Percentiles rank a stretch among this genome's conserved stretches.
phyloP scores from a whole-genome alignment of 2,329 filamentous ascomycete species.

The Cytospora schulzeri region DNA sequence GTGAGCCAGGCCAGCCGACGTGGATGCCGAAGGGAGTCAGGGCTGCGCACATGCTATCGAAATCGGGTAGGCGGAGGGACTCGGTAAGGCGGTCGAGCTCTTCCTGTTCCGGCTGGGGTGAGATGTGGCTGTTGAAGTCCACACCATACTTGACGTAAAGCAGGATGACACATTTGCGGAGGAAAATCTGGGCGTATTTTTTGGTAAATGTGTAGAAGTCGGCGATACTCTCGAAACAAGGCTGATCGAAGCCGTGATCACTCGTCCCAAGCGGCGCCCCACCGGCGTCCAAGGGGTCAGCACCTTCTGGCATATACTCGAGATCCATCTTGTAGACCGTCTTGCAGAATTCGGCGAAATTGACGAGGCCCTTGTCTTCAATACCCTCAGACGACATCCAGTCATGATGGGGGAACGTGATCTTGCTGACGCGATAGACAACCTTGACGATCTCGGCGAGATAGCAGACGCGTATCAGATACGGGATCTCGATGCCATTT shows the following conservation, averaged over 20 bases:
- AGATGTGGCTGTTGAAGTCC: slow-evolving; percentile 74
- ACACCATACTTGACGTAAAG: slow-evolving; percentile 87
- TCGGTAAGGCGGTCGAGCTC: slow-evolving; percentile 83
- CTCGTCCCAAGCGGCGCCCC: not conserved
- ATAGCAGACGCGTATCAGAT: slow-evolving; percentile 84
- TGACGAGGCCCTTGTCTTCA: slow-evolving; percentile 49
- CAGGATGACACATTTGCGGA: slow-evolving; percentile 82
- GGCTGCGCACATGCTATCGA: slow-evolving; percentile 75
- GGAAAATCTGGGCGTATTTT: slow-evolving; percentile 85
- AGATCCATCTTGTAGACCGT: slow-evolving; percentile 49
- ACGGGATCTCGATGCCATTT: slow-evolving; percentile 72
- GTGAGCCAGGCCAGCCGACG: slow-evolving; percentile 52
- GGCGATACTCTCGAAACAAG: slow-evolving; percentile 54
- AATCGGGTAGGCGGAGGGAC: slow-evolving; percentile 72
- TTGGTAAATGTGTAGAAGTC: slow-evolving; percentile 64
- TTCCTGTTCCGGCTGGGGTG: slow-evolving; percentile 64
- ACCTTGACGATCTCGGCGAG: slow-evolving; percentile 89
- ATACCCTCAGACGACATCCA: slow-evolving; percentile 32
- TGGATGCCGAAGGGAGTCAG: slow-evolving; percentile 49
- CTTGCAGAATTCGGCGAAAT: slow-evolving; percentile 59
- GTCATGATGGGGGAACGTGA: slow-evolving; percentile 48
- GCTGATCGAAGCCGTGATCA: slow-evolving; percentile 54
- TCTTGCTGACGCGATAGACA: slow-evolving; percentile 60
- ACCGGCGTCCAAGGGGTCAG: slow-evolving; percentile 36
- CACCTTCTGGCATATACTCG: slow-evolving; percentile 38